Evolutionary conservation across 176 grass and related monocot species (phyloP).

Genomic region (Aegilops tauschii): DNA sequence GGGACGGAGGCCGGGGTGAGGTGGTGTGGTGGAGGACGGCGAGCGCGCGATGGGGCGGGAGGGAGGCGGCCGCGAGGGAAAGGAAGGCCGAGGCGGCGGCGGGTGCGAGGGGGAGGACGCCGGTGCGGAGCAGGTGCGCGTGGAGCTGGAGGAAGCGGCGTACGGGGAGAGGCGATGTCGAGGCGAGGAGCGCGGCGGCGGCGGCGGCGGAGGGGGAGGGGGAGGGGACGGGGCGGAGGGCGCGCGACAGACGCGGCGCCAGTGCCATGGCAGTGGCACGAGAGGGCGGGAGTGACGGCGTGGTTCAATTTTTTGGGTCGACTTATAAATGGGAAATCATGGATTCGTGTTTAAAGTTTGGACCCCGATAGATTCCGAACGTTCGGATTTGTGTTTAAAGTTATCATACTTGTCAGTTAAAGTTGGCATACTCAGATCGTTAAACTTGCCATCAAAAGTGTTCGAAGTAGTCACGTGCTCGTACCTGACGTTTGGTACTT

Average conservation of each 20-base stretch:
- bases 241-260: not conserved
- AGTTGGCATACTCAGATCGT: too few relatives aligned
- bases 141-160: constrained; percentile 48
- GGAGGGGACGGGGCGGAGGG: not conserved
- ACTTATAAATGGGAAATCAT: not conserved
- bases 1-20: constrained; percentile 22
- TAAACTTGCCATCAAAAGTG: too few relatives aligned
- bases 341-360: too few relatives aligned
- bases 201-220: not conserved
- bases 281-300: not conserved
- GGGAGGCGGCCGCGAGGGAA: constrained; percentile 39
- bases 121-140: constrained; percentile 50
- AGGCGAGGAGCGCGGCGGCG: not conserved
- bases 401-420: too few relatives aligned
- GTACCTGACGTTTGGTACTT: too few relatives aligned
- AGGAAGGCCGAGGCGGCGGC: constrained; percentile 39
- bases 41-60: constrained; percentile 1
- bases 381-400: too few relatives aligned
- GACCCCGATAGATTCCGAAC: too few relatives aligned
- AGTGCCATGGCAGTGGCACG: constrained; percentile 4
- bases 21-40: constrained; percentile 38
- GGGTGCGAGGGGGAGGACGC: constrained; percentile 10
- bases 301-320: not conserved
- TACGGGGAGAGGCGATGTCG: not conserved
- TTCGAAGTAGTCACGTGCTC: too few relatives aligned